Percentiles rank a stretch among this genome's conserved stretches.
These are phyloP conservation scores for Fusarium aywerte DNA, from an alignment of 2,329 filamentous ascomycete species.

Conservation along the genomic window DNA sequence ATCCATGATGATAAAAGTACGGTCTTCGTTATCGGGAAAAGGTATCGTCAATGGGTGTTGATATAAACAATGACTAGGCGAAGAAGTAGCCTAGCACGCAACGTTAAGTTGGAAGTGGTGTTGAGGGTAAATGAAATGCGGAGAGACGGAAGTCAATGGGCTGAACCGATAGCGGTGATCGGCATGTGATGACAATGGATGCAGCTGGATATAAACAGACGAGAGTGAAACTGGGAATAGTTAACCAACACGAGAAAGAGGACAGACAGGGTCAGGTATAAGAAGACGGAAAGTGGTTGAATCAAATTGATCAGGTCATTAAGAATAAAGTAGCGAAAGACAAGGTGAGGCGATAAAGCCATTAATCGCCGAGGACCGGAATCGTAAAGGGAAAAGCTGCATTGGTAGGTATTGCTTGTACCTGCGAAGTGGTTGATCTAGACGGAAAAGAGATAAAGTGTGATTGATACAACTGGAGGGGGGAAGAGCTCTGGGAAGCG, in stretches of 20 bases:
- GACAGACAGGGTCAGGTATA: constrained; percentile 11
- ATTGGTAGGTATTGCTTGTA: constrained; percentile 11
- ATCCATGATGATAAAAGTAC: constrained; percentile 58
- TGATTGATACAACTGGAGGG: constrained; percentile 22
- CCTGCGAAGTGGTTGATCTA: constrained; percentile 33
- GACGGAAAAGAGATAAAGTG: constrained; percentile 23
- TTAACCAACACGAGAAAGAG: constrained; percentile 15
- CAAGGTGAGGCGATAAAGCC: constrained; percentile 14
- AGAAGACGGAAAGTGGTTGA: constrained; percentile 8
- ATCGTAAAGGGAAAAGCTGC: background rate
- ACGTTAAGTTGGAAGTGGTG: constrained; percentile 11
- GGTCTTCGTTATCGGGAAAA: background rate
- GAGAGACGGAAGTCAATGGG: constrained; percentile 28
- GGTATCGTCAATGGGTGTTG: background rate
- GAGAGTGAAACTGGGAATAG: constrained; percentile 11
- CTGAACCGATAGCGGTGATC: constrained; percentile 31
- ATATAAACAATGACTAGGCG: background rate
- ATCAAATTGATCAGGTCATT: constrained; percentile 5
- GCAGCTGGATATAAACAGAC: constrained; percentile 8
- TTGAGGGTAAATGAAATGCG: constrained; percentile 36
- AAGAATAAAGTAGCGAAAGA: background rate
- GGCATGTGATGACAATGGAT: constrained; percentile 41
- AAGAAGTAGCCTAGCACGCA: constrained; percentile 10
- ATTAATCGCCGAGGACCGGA: constrained; percentile 31
- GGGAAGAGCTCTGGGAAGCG: constrained; percentile 17